Conservation (phyloP, 148 eudicot genomes). For the Camellia lanceoleosa region DNA sequence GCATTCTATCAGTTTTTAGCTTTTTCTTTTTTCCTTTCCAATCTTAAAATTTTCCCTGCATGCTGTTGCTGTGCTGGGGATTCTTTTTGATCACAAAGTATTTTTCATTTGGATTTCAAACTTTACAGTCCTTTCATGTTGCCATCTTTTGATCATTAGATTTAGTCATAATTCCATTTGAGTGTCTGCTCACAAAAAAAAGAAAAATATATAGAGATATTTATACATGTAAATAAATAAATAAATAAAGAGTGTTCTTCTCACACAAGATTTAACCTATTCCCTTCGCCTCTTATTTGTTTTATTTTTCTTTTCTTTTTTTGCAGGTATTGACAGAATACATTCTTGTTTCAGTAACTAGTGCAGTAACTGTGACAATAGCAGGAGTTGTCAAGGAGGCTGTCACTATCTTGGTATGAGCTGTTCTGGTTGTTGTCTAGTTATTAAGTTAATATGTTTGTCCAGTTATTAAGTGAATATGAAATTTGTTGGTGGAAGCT, state of each 20-base stretch:
- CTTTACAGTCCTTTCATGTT: neutral
- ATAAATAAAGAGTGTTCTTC: too few relatives aligned
- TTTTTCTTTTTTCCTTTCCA: neutral
- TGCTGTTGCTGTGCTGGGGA: neutral
- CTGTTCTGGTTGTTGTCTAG: constrained; percentile 12
- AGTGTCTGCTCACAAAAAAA: neutral
- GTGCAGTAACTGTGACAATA: constrained; percentile 96
- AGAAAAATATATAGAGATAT: too few relatives aligned
- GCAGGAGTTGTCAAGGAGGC: constrained; percentile 99
- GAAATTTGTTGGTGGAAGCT: neutral
- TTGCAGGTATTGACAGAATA: constrained; percentile 89
- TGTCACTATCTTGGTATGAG: constrained; percentile 80
- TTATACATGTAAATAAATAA: too few relatives aligned
- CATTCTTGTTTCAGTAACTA: constrained; percentile 84
- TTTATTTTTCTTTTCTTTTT: neutral
- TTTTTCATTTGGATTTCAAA: neutral
- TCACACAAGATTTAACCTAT: neutral
- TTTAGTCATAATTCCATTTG: neutral
- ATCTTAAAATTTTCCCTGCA: neutral
- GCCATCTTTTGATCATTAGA: neutral
- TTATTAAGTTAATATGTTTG: too few relatives aligned
- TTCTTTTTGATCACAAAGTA: neutral
- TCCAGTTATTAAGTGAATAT: neutral
- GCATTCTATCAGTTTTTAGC: neutral
- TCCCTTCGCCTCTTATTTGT: neutral